These are phyloP conservation scores for Aquilaria malaccensis DNA, from an alignment of 345 rosid species.

Conservation along the genomic window DNA sequence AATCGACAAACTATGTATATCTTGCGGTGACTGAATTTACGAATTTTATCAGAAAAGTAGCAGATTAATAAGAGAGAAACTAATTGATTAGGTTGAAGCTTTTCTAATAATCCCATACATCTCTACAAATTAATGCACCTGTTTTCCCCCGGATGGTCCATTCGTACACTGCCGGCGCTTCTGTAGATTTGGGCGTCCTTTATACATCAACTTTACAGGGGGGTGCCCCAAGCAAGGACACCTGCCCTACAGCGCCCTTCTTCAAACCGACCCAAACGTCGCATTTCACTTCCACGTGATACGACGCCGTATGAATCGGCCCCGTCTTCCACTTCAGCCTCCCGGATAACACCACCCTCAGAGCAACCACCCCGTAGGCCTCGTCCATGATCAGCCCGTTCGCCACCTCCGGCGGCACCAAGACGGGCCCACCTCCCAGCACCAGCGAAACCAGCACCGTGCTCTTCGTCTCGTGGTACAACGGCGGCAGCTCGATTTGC, in stretches of 20 bases:
- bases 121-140: too few relatives aligned
- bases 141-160: too few relatives aligned
- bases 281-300: conserved; percentile 58
- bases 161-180: too few relatives aligned
- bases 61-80: too few relatives aligned
- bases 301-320: conserved; percentile 42
- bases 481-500: conserved; percentile 41
- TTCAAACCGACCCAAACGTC: conserved; percentile 68
- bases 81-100: too few relatives aligned
- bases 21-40: too few relatives aligned
- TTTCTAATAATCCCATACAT: too few relatives aligned
- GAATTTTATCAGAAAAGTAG: too few relatives aligned
- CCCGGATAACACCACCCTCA: conserved; percentile 58
- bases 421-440: conserved; percentile 41
- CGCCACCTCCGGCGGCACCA: conserved; percentile 47
- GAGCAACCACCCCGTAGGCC: conserved; percentile 51
- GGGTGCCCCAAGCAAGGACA: conserved; percentile 61
- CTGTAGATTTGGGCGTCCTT: conserved; percentile 1
- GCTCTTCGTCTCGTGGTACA: conserved; percentile 35
- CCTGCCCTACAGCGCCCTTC: conserved; percentile 43
- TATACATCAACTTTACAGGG: conserved; percentile 66
- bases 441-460: conserved; percentile 59
- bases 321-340: conserved; percentile 68
- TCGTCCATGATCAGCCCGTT: conserved; percentile 53
- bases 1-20: too few relatives aligned